phyloP scores from a whole-genome alignment of 2,329 filamentous ascomycete genomes.

The Zalaria obscura region DNA sequence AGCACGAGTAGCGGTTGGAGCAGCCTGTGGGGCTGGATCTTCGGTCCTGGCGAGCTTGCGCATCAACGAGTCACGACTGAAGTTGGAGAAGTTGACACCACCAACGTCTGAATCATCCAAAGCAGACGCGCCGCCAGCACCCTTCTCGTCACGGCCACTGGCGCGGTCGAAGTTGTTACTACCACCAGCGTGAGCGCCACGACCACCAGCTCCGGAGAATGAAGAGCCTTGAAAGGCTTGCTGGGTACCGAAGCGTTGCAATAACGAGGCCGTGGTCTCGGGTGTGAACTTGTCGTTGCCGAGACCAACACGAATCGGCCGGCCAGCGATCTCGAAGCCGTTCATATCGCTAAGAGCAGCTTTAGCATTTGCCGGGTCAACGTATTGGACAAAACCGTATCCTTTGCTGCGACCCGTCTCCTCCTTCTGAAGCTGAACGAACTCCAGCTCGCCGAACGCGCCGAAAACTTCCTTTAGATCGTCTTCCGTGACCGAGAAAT shows the following conservation, averaged over 20 bases:
- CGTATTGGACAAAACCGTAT: conserved; percentile 83
- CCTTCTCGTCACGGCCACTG: conserved; percentile 75
- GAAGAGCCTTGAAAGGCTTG: conserved; percentile 72
- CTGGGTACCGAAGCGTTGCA: conserved; percentile 82
- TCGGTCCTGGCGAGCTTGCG: conserved; percentile 94
- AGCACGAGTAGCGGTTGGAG: conserved; percentile 5
- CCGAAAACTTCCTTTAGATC: conserved; percentile 95
- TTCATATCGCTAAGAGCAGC: conserved; percentile 99
- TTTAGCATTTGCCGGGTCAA: conserved; percentile 74
- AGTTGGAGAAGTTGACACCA: conserved; percentile 98
- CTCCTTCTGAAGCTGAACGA: conserved; percentile 94
- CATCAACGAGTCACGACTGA: conserved; percentile 97
- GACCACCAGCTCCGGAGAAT: conserved; percentile 80
- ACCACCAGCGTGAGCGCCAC: conserved; percentile 67
- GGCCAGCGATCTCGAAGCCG: conserved; percentile 92
- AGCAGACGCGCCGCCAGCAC: conserved; percentile 76
- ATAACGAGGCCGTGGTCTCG: conserved; percentile 82
- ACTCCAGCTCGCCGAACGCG: conserved; percentile 94
- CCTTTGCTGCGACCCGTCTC: conserved; percentile 81
- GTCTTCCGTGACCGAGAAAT: conserved; percentile 96
- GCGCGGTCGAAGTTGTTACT: conserved; percentile 74
- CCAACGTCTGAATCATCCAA: conserved; percentile 95
- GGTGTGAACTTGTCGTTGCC: conserved; percentile 99
- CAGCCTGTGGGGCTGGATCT: conserved; percentile 56
- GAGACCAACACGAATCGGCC: conserved; percentile 94